A percentile compares a stretch with the other conserved stretches of the same genome.
phyloP scores from a whole-genome alignment of 768 basidiomycete genomes.

The Mycena epipterygia region DNA sequence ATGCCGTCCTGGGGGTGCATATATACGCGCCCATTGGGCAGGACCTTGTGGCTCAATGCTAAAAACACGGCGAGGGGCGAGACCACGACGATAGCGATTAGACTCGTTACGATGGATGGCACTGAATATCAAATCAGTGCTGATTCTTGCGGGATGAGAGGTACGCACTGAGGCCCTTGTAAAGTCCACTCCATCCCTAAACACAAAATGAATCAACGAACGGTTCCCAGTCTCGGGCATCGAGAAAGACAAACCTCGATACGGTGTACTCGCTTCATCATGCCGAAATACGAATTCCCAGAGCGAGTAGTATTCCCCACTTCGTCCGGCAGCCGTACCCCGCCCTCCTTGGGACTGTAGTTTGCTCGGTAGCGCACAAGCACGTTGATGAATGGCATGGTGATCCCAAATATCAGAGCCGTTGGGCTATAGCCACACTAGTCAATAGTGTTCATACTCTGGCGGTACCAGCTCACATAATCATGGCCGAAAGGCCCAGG shows the following conservation, averaged over 20 bases:
- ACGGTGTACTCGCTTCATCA: conserved; percentile 24
- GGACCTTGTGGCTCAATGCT: not conserved
- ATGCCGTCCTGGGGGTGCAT: not conserved
- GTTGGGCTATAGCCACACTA: not conserved
- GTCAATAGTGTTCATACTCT: not conserved
- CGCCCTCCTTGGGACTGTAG: conserved; percentile 7
- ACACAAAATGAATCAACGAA: not conserved
- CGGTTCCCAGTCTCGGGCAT: not conserved
- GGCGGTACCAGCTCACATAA: not conserved
- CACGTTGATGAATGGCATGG: conserved; percentile 18
- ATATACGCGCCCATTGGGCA: not conserved
- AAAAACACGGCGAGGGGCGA: not conserved
- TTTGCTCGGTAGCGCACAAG: conserved; percentile 24
- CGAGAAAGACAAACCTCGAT: conserved; percentile 12
- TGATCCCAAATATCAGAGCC: not conserved
- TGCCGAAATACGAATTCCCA: conserved; percentile 17
- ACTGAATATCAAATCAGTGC: not conserved
- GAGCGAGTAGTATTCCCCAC: not conserved
- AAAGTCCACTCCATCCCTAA: conserved; percentile 26
- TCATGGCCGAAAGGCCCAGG: not conserved
- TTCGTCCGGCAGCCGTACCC: not conserved
- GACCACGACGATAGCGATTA: conserved; percentile 7
- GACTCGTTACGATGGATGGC: conserved; percentile 22
- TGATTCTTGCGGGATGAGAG: not conserved
- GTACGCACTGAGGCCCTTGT: conserved; percentile 30